These are phyloP conservation scores for Fusarium avenaceum DNA, from an alignment of 2,329 filamentous ascomycete species.

Conservation along the genomic window DNA sequence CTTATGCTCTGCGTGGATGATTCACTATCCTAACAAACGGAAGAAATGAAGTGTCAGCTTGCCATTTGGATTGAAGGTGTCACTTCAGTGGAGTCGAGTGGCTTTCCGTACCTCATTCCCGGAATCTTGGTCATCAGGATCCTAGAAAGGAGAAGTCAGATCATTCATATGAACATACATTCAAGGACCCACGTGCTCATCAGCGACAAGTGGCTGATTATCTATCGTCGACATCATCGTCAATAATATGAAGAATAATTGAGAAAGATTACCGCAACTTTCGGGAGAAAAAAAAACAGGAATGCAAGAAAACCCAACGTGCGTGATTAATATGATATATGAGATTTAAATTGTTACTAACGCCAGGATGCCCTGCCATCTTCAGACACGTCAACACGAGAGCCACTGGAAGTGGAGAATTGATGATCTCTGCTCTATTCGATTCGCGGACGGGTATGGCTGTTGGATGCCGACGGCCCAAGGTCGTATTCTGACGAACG, in stretches of 20 bases:
- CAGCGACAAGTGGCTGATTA: slow-evolving; percentile 16
- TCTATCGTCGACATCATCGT: neutral
- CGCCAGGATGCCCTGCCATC: neutral
- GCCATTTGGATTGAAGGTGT: rapidly evolving
- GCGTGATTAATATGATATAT: neutral
- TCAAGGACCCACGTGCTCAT: neutral
- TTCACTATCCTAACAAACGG: neutral
- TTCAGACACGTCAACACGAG: slow-evolving; percentile 9
- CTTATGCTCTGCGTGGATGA: slow-evolving; percentile 26
- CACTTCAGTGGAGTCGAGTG: rapidly evolving
- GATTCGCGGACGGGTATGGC: neutral
- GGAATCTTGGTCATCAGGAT: slow-evolving; percentile 1
- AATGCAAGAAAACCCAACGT: neutral
- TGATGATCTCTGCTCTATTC: too few species aligned
- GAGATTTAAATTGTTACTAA: neutral
- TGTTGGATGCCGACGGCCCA: neutral
- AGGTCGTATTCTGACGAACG: neutral
- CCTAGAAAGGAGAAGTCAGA: neutral
- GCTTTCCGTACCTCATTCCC: neutral
- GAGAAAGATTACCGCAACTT: rapidly evolving
- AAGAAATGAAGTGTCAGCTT: neutral
- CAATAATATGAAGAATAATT: rapidly evolving
- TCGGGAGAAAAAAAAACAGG: neutral
- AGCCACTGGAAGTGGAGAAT: neutral
- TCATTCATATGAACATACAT: rapidly evolving